Evolutionary conservation across 805 yeast species (phyloP), one percentile per base, ranked within the genome.

Genomic region (Metschnikowia borealis): DNA sequence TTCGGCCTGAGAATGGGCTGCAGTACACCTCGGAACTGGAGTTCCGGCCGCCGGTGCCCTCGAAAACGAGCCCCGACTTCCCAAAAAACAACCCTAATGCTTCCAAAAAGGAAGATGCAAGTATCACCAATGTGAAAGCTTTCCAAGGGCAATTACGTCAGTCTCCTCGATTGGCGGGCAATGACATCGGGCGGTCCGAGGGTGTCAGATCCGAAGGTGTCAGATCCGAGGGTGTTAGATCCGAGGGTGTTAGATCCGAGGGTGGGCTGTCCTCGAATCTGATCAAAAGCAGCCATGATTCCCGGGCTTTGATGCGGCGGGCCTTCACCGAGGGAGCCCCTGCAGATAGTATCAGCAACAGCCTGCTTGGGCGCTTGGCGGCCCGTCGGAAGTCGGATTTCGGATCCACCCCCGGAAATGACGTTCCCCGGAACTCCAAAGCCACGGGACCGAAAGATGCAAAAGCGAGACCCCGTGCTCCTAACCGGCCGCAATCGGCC

Each of bases 251-350:
- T 3, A 26, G 29, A 20, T 17, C 37, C 44, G 44, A 42, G 45
- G 45, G 29, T 11, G 23, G 20, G 6, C 31, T 20, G 36, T 18
- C 45, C 45, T 20, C 45, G 32, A 31, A n/a, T 42, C 20, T 20
- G 11, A 7, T 5, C 5, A 32, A 33, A n/a, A 15, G 20, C 36
- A 31, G 17, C 21, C 38, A 17, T 17, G 33, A 35, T 3, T 18
- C 46, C 18, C 46, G 39, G 15, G 31, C 8, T 18, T 32, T 13
- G 1, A 34, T 44, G 39, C 46, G 46, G 15, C 34, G 39, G 26
- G 46, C 46, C 34, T 44, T 44, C 17, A 44, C 46, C 17, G 46
- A 44, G 26, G 46, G 40, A 6, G 38, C 26, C 14, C 40, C 39
- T 5, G 32, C 33, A 21, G 44, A 41, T 26, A 26, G 29, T 26